These are phyloP conservation scores for Cystobasidium sp. DNA, from an alignment of 1,284 basidiomycete species.

Conservation along the genomic window DNA sequence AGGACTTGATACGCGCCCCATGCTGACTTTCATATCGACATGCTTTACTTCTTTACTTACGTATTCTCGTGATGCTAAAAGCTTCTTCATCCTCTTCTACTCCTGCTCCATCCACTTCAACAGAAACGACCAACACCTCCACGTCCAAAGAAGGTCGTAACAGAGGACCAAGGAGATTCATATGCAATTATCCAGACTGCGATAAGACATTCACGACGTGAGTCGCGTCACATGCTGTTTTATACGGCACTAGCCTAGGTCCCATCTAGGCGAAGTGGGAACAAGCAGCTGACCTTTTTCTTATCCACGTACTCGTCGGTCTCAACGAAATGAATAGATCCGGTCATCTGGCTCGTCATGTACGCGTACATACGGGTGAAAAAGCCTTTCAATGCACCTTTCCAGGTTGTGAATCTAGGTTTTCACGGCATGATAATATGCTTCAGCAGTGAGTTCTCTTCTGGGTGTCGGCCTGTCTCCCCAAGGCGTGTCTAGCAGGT, in stretches of 20 bases:
- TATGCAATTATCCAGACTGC: constrained; percentile 25
- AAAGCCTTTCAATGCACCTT: constrained; percentile 47
- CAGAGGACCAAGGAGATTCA: not conserved
- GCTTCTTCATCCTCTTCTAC: constrained; percentile 17
- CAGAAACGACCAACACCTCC: not conserved
- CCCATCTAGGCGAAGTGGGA: no score
- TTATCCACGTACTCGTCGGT: no score
- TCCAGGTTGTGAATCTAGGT: constrained; percentile 44
- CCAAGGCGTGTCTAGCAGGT: no score
- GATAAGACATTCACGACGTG: constrained; percentile 34
- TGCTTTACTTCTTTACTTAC: not conserved
- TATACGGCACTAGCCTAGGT: no score
- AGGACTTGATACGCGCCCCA: no score
- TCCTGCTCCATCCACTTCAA: constrained; percentile 1
- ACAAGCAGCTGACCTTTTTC: no score
- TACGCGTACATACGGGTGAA: constrained; percentile 48
- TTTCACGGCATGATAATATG: constrained; percentile 49
- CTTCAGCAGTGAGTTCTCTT: constrained; percentile 47
- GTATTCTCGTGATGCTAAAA: not conserved
- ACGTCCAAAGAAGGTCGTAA: not conserved
- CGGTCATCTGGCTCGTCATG: constrained; percentile 48
- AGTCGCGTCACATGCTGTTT: no score
- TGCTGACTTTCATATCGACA: no score
- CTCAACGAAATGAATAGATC: constrained; percentile 6
- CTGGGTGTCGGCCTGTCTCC: not conserved